Conservation (phyloP, 2,329 filamentous ascomycete genomes). For the Shiraia sp. region DNA sequence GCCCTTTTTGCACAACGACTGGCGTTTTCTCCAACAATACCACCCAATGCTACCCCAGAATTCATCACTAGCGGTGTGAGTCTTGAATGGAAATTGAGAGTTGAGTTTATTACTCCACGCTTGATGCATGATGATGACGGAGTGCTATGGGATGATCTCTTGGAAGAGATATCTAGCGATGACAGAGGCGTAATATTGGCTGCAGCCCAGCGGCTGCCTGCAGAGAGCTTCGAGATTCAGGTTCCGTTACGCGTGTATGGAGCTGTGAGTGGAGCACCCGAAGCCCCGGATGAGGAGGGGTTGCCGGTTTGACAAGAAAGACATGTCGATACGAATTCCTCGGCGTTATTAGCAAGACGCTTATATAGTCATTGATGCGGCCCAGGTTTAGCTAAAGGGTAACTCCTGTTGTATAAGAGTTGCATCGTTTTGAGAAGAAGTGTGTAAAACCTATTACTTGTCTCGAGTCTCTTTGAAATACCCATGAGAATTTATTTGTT, state of each 20-base stretch:
- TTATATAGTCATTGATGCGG: no score
- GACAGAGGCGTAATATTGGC: slow-evolving; percentile 78
- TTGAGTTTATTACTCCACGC: slow-evolving; percentile 88
- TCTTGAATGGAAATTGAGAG: slow-evolving; percentile 83
- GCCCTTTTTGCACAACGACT: slow-evolving; percentile 79
- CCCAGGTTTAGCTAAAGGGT: no score
- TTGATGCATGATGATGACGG: slow-evolving; percentile 42
- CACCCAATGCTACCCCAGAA: slow-evolving; percentile 80
- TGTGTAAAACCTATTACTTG: no score
- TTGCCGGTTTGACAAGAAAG: slow-evolving; percentile 30
- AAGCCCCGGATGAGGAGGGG: slow-evolving; percentile 36
- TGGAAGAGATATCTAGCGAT: slow-evolving; percentile 79
- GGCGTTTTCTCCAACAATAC: slow-evolving; percentile 82
- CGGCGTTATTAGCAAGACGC: background rate
- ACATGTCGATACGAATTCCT: background rate
- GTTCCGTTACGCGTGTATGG: slow-evolving; percentile 83
- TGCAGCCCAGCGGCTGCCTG: slow-evolving; percentile 75
- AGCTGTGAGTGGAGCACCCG: slow-evolving; percentile 51
- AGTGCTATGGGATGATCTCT: slow-evolving; percentile 50
- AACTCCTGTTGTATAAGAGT: no score
- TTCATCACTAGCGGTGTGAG: slow-evolving; percentile 89
- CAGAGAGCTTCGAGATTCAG: slow-evolving; percentile 88
- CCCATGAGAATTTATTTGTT: no score
- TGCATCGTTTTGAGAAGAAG: no score
- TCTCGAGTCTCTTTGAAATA: no score